Evolutionary conservation across 106 monocot genomes (phyloP), one percentile per base, ranked within the genome.

Genomic region (Platanthera guangdongensis): DNA sequence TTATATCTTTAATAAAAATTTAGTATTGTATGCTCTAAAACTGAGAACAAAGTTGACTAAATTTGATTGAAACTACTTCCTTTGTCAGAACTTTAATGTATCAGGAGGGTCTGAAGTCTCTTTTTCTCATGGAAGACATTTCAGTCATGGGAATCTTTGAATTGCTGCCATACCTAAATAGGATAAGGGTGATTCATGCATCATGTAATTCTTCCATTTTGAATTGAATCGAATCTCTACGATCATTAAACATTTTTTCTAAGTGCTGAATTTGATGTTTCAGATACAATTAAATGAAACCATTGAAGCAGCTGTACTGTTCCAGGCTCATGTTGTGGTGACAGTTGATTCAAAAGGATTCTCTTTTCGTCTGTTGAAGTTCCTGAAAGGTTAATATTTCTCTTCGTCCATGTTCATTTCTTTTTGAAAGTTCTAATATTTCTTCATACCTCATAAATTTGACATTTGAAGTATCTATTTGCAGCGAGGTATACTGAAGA

Each of bases 61-160:
- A 25, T 70, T 70, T 70, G 16, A 48, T 70, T 70, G 46, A 48
- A 51, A 51, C 51, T 52, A 1, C 25, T 63, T 63, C 51, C 12
- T 14, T 57, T 64, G 25, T n/a, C 78, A 97, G 96, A 76, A 46
- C 68, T 57, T 84, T 86, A 51, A 99, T 99, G 97, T 9, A 68
- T 53, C 90, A 87, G 68, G 82, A 88, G 81, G 92, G 94, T 9
- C 78, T 99, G 78, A 74, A 78, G 60, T 83, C 97, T 25, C 57
- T 99, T 49, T 99, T 99, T 80, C 88, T 92, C 12, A 91, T 99
- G 91, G 97, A 99, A 84, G 94, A 99, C 48, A 90, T 99, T 75
- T 75, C 97, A 74, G 92, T 99, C 49, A 94, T 99, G 97, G 97
- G 97, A 13, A 82, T 94, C 73, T 91, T 91, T 89, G 94, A 99